Conservation (phyloP, 2,329 filamentous ascomycete genomes). For the Aspergillus ochraceoroseus region DNA sequence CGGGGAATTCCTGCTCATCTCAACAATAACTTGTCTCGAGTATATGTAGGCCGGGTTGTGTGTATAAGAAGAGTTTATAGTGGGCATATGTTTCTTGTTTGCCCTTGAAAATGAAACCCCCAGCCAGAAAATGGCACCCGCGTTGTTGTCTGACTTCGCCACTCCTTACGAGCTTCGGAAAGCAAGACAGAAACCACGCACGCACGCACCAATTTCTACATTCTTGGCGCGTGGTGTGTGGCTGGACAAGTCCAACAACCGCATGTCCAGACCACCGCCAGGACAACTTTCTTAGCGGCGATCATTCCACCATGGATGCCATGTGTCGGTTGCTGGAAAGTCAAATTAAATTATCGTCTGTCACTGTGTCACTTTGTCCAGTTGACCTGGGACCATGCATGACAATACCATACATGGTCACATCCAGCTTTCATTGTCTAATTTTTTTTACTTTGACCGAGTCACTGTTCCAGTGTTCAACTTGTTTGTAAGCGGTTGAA, state of each 20-base stretch:
- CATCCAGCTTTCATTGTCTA: no score
- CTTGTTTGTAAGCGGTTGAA: no score
- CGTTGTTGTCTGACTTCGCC: conserved; percentile 13
- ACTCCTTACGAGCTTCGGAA: conserved; percentile 4
- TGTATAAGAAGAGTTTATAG: background rate
- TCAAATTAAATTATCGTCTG: no score
- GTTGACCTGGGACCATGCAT: no score
- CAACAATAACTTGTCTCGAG: no score
- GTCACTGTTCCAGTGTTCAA: no score
- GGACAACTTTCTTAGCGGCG: conserved; percentile 20
- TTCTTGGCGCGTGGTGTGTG: conserved; percentile 17
- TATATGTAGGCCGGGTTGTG: background rate
- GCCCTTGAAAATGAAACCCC: background rate
- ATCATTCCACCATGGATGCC: conserved; percentile 27
- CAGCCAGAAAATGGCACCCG: conserved; percentile 3
- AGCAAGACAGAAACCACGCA: conserved; percentile 11
- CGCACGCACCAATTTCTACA: conserved; percentile 9
- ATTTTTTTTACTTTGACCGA: no score
- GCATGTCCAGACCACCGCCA: conserved; percentile 15
- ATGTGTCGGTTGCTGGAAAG: conserved; percentile 23
- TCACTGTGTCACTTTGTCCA: no score
- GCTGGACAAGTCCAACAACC: conserved; percentile 17
- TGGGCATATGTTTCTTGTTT: background rate
- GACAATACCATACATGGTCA: no score
- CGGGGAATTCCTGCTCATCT: no score